Evolutionary conservation across 768 basidiomycete species (phyloP), one percentile per base, ranked within the genome.

Genomic region (Termitomyces eurrhizus): DNA sequence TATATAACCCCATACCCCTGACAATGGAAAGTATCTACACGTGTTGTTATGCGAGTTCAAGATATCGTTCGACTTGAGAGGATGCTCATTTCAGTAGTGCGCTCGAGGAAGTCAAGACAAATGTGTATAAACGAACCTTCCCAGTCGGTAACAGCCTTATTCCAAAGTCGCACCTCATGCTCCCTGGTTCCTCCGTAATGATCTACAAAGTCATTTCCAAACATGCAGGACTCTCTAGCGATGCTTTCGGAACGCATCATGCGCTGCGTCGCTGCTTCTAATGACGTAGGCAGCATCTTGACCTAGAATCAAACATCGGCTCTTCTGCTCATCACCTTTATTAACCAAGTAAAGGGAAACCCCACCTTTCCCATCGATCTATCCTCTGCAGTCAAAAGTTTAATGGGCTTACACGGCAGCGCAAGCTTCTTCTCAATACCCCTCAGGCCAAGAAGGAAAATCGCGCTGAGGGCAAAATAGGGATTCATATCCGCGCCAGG

Each of bases 401-500:
- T 78, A 57, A 95, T 83, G 1, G 97, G 95, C 2, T 88, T 86
- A 29, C 80, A 83, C 0, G 85, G 80, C 46, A 98, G 73, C 13
- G 77, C 63, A 61, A 90, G 72, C 71, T 89, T 83, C 75, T 87
- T 89, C 73, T 86, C 82, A 58, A 99, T 93, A 2, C 97, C 97
- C 60, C 93, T 82, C 32, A 97, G 69, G 9, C 97, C 97, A 33
- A 96, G 77, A 21, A 85, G 79, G 72, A 98, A 93, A 62, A 98
- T 89, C 3, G 96, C 89, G 52, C 90, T 87, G 48, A 98, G 75
- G 0, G 94, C 86, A 64, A 90, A 93, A 74, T 95, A 92, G 1
- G 94, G 92, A 74, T 95, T 95, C 84, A 98, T 93, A 69, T 99
- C 97, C 42, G 97, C 97, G 29, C 97, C 97, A 1, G 97, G 95